These are phyloP conservation scores for Cryphonectria naterciae DNA, from an alignment of 2,329 filamentous ascomycete genomes.

Conservation along the genomic window DNA sequence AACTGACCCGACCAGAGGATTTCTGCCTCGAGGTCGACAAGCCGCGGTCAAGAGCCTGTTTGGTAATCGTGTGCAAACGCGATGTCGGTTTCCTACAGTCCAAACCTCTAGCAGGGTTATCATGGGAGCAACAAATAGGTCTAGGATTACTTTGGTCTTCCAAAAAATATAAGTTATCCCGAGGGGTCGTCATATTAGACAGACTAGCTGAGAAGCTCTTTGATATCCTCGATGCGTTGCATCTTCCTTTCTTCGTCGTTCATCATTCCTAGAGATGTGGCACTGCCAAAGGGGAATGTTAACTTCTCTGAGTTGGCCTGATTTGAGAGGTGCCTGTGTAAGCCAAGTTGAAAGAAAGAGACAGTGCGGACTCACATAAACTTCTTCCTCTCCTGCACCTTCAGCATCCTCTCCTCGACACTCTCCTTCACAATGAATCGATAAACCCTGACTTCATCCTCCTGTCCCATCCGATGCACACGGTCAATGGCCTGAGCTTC, in stretches of 20 bases:
- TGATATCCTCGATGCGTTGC: slow-evolving; percentile 91
- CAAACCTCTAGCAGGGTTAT: neutral
- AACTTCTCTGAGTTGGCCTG: slow-evolving; percentile 25
- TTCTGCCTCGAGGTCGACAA: neutral
- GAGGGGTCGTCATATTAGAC: neutral
- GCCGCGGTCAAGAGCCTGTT: neutral
- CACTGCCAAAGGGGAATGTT: slow-evolving; percentile 56
- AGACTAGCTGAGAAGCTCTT: slow-evolving; percentile 74
- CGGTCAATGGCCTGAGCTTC: slow-evolving; percentile 98
- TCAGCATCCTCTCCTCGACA: slow-evolving; percentile 94
- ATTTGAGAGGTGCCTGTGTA: neutral
- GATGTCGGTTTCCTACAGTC: neutral
- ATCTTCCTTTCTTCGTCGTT: slow-evolving; percentile 89
- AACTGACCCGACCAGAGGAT: neutral
- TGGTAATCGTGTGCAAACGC: neutral
- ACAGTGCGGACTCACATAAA: slow-evolving; percentile 71
- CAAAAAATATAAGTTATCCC: neutral
- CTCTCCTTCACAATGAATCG: slow-evolving; percentile 88
- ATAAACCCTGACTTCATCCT: slow-evolving; percentile 80
- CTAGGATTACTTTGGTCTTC: neutral
- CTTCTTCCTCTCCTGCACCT: slow-evolving; percentile 93
- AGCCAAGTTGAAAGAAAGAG: neutral
- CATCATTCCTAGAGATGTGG: slow-evolving; percentile 94
- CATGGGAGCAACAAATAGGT: neutral
- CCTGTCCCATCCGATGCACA: slow-evolving; percentile 95